Evolutionary conservation across 441 rosid genomes (phyloP).

Genomic region (Erysimum cheiri): DNA sequence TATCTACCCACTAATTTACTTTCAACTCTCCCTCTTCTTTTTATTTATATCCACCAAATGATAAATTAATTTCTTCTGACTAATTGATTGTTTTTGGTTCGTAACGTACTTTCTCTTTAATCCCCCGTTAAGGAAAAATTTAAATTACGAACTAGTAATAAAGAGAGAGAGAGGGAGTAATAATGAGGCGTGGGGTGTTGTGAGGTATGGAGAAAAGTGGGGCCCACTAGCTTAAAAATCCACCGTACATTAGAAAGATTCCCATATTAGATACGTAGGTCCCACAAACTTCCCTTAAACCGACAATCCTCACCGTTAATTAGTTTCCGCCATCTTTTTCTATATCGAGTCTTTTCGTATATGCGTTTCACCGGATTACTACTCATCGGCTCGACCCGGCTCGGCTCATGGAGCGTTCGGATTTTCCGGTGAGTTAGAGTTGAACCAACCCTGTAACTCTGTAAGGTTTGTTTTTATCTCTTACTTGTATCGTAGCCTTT

Average conservation of each 20-base stretch:
- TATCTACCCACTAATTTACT: slow-evolving; percentile 14
- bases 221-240: slow-evolving; percentile 34
- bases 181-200: slow-evolving; percentile 43
- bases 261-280: slow-evolving; percentile 38
- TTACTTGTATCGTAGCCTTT: slow-evolving; percentile 1
- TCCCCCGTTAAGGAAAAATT: background rate
- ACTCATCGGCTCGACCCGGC: slow-evolving; percentile 19
- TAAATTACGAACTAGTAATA: background rate
- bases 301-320: slow-evolving; percentile 50
- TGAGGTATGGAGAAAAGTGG: slow-evolving; percentile 38
- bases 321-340: slow-evolving; percentile 38
- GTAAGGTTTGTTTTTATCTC: slow-evolving; percentile 6
- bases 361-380: background rate
- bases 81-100: background rate
- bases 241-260: slow-evolving; percentile 46
- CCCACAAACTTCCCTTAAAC: slow-evolving; percentile 31
- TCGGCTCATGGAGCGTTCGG: slow-evolving; percentile 16
- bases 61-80: background rate
- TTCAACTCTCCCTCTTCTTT: background rate
- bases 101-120: slow-evolving; percentile 34
- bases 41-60: background rate
- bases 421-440: too few relatives aligned
- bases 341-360: background rate
- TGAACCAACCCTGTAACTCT: too few relatives aligned
- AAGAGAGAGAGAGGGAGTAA: slow-evolving; percentile 20